These are phyloP conservation scores for Blakeslea trispora DNA, from an alignment of 371 early-diverging fungal species.

Conservation along the genomic window DNA sequence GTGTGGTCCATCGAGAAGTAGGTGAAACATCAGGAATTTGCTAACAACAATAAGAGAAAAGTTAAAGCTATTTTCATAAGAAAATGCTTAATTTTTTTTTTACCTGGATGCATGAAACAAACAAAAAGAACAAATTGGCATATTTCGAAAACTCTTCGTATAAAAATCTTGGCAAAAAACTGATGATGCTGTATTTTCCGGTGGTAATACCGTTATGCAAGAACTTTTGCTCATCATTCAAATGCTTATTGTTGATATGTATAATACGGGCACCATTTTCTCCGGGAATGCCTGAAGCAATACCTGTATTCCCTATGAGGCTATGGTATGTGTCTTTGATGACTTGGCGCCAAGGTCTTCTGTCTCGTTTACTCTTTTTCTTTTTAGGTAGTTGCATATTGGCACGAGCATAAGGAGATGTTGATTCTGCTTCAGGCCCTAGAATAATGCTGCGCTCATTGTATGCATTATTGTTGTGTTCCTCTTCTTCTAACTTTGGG, in stretches of 20 bases:
- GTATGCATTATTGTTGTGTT: slow-evolving; percentile 3
- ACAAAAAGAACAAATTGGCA: slow-evolving; percentile 95
- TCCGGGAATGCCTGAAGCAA: slow-evolving; percentile 36
- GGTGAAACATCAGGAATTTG: slow-evolving; percentile 87
- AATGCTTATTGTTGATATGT: slow-evolving; percentile 79
- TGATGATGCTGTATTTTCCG: slow-evolving; percentile 85
- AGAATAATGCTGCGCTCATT: neutral
- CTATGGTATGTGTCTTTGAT: slow-evolving; percentile 26
- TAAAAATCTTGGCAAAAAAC: slow-evolving; percentile 93
- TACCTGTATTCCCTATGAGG: slow-evolving; percentile 25
- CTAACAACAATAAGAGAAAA: slow-evolving; percentile 32
- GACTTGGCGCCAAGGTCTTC: neutral
- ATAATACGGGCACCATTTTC: slow-evolving; percentile 72
- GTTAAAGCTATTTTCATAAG: slow-evolving; percentile 13
- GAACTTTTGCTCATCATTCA: slow-evolving; percentile 77
- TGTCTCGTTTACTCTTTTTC: slow-evolving; percentile 13
- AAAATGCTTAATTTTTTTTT: slow-evolving; percentile 15
- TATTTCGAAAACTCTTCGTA: slow-evolving; percentile 94
- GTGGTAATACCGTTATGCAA: slow-evolving; percentile 86
- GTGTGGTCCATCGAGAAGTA: slow-evolving; percentile 85
- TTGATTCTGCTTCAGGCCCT: slow-evolving; percentile 3
- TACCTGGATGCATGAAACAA: slow-evolving; percentile 87
- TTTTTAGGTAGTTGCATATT: slow-evolving; percentile 21
- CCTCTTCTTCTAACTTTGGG: slow-evolving; percentile 16
- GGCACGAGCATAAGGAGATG: slow-evolving; percentile 29